A percentile compares a stretch with the other conserved stretches of the same genome.
These are phyloP conservation scores for Debaryomyces coudertii DNA, from an alignment of 1,139 yeast species.

Conservation along the genomic window DNA sequence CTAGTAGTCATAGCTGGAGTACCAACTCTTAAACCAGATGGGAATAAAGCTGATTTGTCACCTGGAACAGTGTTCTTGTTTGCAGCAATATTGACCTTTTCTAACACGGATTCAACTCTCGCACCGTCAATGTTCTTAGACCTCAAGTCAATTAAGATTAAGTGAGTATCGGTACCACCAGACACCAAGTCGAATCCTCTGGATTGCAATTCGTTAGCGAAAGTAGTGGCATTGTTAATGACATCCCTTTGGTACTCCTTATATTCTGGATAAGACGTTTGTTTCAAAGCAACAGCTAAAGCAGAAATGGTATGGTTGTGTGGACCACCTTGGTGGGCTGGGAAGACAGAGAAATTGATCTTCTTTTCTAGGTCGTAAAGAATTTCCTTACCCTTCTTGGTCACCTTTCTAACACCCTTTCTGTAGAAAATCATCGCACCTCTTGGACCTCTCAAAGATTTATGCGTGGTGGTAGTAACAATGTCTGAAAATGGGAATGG, in stretches of 20 bases:
- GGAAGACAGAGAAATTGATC: conserved; percentile 95
- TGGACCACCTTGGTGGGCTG: conserved; percentile 99
- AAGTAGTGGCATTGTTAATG: conserved; percentile 74
- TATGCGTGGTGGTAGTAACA: conserved; percentile 96
- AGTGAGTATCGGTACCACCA: conserved; percentile 93
- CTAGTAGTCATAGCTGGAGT: conserved; percentile 99
- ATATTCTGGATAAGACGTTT: conserved; percentile 84
- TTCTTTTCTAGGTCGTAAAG: conserved; percentile 84
- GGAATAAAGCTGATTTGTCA: conserved; percentile 91
- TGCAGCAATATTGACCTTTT: conserved; percentile 88
- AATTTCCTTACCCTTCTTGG: conserved; percentile 87
- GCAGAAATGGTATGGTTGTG: conserved; percentile 98
- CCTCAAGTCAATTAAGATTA: conserved; percentile 83
- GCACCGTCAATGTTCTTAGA: conserved; percentile 93
- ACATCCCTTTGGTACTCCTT: conserved; percentile 83
- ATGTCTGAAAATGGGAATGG: conserved; percentile 95
- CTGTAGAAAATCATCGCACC: conserved; percentile 98
- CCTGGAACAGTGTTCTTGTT: conserved; percentile 97
- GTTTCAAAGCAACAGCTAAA: conserved; percentile 90
- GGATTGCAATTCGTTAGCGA: conserved; percentile 68
- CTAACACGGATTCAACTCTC: conserved; percentile 88
- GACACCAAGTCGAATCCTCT: conserved; percentile 83
- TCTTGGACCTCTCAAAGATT: conserved; percentile 97
- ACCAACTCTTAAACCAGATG: conserved; percentile 95
- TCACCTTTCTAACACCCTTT: conserved; percentile 83